Base-by-base conservation (phyloP, 371 early-diverging fungal species). In the Dichotomocladium elegans region DNA sequence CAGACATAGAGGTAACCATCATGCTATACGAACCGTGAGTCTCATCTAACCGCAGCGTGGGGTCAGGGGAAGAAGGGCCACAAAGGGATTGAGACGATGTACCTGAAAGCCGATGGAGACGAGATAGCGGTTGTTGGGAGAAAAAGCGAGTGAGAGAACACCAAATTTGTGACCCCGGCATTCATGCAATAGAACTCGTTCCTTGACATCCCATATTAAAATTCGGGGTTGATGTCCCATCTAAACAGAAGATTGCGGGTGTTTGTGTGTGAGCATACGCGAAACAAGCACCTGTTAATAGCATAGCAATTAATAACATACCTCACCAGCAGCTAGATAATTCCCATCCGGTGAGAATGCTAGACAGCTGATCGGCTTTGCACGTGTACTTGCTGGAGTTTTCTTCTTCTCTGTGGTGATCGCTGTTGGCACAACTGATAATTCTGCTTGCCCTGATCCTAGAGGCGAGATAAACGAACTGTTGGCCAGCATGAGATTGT, bases 71-170 rank as follows among this genome's bases (percentile, higher is more conserved):
- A 12, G 12, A 21, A 14, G n/a, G n/a, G n/a, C n/a, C n/a, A n/a
- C n/a, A n/a, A n/a, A n/a, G n/a, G n/a, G n/a, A n/a, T n/a, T n/a
- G n/a, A n/a, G n/a, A n/a, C n/a, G 27, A 40, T 46, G 26, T 79
- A 87, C 89, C 77, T 87, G 88, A 62, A 85, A 84, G n/a, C 93
- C 93, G 31, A 90, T 66, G 4, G 93, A 91, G 5, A 91, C 89
- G 4, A 93, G 58, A 56, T 77, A 80, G 49, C 82, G 77, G 58
- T 70, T 72, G 63, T 88, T 86, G 5, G 93, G 90, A 0, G 90
- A 87, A 58, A 93, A 92, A 12, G 72, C 63, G 29, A 90, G 48
- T 3, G 86, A 79, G 28, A 83, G 73, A 0, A 93, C 79, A 19
- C 92, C 93, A 75, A 86, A 92, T 54, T 87, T 88, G 68, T 93